Conservation (phyloP, 257 asterid species). For the Handroanthus guayacan region DNA sequence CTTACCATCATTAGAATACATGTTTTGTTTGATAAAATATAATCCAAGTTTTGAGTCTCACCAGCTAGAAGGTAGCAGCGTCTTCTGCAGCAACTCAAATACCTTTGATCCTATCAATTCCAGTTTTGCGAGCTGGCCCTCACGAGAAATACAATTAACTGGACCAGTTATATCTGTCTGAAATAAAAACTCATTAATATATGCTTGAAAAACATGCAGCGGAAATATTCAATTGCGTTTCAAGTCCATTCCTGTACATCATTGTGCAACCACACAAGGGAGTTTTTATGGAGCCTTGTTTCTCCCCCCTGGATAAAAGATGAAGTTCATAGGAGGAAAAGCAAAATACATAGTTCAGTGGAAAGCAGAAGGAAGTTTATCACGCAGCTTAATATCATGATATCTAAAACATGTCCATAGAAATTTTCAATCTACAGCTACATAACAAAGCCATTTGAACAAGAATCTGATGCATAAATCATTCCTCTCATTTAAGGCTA, state of each 20-base stretch:
- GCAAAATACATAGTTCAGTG: conserved; percentile 9
- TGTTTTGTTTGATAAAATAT: conserved; percentile 23
- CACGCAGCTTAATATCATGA: background rate
- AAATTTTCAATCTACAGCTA: conserved; percentile 5
- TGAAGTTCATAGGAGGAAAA: background rate
- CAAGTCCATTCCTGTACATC: conserved; percentile 22
- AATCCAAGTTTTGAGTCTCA: conserved; percentile 39
- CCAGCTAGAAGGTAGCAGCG: conserved; percentile 66
- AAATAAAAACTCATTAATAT: conserved; percentile 37
- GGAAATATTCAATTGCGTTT: background rate
- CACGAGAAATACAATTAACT: conserved; percentile 68
- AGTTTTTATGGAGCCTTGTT: background rate
- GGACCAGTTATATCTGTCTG: conserved; percentile 57
- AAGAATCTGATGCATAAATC: conserved; percentile 25
- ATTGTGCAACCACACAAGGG: background rate
- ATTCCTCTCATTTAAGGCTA: conserved; percentile 7
- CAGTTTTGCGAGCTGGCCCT: conserved; percentile 74
- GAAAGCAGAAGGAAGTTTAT: conserved; percentile 1
- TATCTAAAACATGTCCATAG: background rate
- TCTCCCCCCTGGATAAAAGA: background rate
- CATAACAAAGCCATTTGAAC: conserved; percentile 22
- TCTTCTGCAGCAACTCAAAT: conserved; percentile 71
- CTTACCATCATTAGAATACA: conserved; percentile 30
- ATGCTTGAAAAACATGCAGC: conserved; percentile 6
- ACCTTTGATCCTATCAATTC: conserved; percentile 78